Evolutionary conservation across 371 early-diverging fungal species (phyloP), one percentile per base, ranked within the genome.

Genomic region (Blastocladiella emersonii): DNA sequence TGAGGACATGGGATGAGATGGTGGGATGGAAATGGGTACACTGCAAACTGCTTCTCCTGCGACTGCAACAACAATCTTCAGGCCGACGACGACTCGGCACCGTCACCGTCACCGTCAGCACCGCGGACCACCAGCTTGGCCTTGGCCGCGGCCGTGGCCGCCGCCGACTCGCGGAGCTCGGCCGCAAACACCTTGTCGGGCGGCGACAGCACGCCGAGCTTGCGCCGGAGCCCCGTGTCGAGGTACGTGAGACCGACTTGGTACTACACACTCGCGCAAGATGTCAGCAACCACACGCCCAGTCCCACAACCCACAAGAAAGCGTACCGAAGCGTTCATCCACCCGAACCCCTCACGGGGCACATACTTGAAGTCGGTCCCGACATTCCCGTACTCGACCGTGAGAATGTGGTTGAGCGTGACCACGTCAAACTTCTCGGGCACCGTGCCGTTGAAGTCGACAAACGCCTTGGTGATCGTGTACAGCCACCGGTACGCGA

Each of bases 281-380:
- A 1, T 4, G 34, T 32, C 55, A 44, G n/a, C 15, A 12, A 21
- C n/a, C 45, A 35, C 57, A 44, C 36, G 19, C 57, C 37, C 30
- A 57, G 19, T 23, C 34, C 13, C 13, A 12, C 4, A 43, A 56
- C 12, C 19, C 25, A 21, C 27, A 45, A 37, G 30, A 19, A 23
- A 30, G 30, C 53, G 53, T 30, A 51, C 53, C 12, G 53, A 51
- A 7, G 95, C 88, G 66, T 95, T 97, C 95, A 95, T 95, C 98
- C 95, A 97, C 19, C 95, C 98, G 75, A 97, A 97, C 3, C 98
- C 98, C 75, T 95, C 95, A 12, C 89, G 79, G 0, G 92, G 88
- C n/a, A 95, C 88, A 69, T 82, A 88, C 73, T 92, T 88, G 78
- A 95, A 95, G 67, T 95, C 95, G 0, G 84, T 78, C 3, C 98